Evolutionary conservation across 768 basidiomycete species (phyloP).

Genomic region (Dioszegia crocea): DNA sequence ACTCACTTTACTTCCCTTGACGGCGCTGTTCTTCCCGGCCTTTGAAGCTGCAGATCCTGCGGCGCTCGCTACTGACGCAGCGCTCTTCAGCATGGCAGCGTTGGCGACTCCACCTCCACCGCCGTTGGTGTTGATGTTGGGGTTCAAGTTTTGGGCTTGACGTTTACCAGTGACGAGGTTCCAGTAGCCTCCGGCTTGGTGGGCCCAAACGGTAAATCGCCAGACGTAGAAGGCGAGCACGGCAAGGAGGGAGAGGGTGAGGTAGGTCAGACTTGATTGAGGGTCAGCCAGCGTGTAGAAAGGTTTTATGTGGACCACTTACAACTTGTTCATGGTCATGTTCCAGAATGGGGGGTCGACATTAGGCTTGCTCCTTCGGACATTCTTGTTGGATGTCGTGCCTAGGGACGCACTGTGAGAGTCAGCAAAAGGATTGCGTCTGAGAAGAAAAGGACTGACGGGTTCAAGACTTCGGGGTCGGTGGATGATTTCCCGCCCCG

Average conservation of each 20-base stretch:
- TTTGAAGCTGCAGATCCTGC: slow-evolving; percentile 6
- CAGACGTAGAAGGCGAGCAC: slow-evolving; percentile 44
- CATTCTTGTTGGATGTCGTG: slow-evolving; percentile 36
- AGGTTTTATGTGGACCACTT: too few species aligned
- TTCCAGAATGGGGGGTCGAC: slow-evolving; percentile 48
- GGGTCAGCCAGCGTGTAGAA: too few species aligned
- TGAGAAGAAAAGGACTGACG: not conserved
- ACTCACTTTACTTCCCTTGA: slow-evolving; percentile 5
- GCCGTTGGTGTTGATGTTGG: slow-evolving; percentile 6
- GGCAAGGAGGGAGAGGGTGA: slow-evolving; percentile 35
- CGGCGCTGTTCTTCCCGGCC: not conserved
- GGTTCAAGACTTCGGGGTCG: slow-evolving; percentile 9
- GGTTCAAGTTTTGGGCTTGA: slow-evolving; percentile 14
- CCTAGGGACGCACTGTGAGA: slow-evolving; percentile 36
- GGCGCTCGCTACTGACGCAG: slow-evolving; percentile 3
- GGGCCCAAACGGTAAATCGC: slow-evolving; percentile 47
- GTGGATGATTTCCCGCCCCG: slow-evolving; percentile 28
- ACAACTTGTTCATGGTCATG: slow-evolving; percentile 47
- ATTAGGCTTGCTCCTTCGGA: slow-evolving; percentile 33
- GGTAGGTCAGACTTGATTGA: slow-evolving; percentile 45
- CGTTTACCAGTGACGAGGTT: slow-evolving; percentile 42
- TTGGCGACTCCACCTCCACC: not conserved
- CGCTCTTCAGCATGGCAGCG: slow-evolving; percentile 2
- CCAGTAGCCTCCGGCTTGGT: slow-evolving; percentile 48
- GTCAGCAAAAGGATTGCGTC: not conserved